Evolutionary conservation across 768 basidiomycete genomes (phyloP), one percentile per base, ranked within the genome.

Genomic region (Kwoniella dendrophila): DNA sequence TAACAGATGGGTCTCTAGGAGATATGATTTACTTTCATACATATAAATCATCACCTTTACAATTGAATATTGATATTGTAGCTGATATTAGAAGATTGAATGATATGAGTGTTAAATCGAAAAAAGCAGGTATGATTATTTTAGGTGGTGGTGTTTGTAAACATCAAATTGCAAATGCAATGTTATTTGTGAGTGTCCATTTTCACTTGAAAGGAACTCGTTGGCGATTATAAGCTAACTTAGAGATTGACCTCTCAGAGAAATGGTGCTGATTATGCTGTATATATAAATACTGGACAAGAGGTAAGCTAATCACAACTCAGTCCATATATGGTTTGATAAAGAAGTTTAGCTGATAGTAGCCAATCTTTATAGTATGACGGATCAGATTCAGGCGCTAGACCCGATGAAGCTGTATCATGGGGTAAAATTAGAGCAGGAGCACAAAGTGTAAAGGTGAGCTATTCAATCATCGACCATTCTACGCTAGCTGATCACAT

Each of bases 21-120:
- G 96, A 99, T 79, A 97, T 98, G 94, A 88, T 98, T 38, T 99
- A 97, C 80, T 98, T 98, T 78, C 96, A 98, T 80, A 94, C 93
- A 12, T 99, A 93, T 84, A 85, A 86, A 64, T 85, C 85, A 44
- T 90, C 90, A 1, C 89, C 88, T 11, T 20, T 52, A n/a, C 73
- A 69, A 52, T 84, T 99, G 51, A 81, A 90, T 22, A 82, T 99
- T 63, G 96, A 99, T 75, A 96, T 99, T 65, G 94, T 98, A 12
- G 85, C 86, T 68, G 96, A 99, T 76, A 97, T 99, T 58, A 87
- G 94, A 22, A 83, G 85, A 38, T 81, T 99, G 34, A 99, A 99
- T 80, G 94, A 98, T 78, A 81, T 90, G 18, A 86, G 90, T 11
- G 84, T 96, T 56, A 87, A 85, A 66, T 89, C 94, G 34, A 87